Evolutionary conservation across 2,329 filamentous ascomycete species (phyloP), one percentile per base, ranked within the genome.

Genomic region (Penicillium sp.): DNA sequence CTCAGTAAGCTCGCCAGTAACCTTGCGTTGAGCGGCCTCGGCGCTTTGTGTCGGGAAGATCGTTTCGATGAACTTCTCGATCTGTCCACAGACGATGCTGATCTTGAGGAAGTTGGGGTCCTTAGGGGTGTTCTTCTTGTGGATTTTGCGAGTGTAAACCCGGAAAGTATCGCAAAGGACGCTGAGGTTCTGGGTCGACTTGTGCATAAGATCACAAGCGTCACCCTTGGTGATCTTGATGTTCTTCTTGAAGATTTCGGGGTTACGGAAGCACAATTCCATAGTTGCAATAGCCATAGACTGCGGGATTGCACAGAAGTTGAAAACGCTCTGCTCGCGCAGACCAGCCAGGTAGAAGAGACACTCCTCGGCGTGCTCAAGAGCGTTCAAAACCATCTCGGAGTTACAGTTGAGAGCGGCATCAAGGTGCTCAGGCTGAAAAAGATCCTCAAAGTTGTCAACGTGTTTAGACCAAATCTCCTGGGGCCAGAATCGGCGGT

Each of bases 401-500:
- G 93, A 96, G 64, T 88, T 87, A 77, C 90, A 95, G 66, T 91
- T 85, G 22, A 97, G 74, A 2, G 94, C 94, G 66, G 87, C 83
- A 52, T 90, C 83, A 62, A 85, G 82, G 74, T 96, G 84, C 67
- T 90, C 84, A 1, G 88, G 88, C 64, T 92, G 86, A 75, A 97
- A 96, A 24, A 99, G 81, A 68, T 97, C 92, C 39, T 92, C 89
- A 73, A 93, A 97, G 36, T 88, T 85, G 65, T 89, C 84, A 48
- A 97, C 92, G 70, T 99, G 87, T 81, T 96, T 95, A 70, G 89
- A 91, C 94, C 94, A 99, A 69, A 99, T 91, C 77, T 96, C 92
- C 74, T 88, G 89, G 47, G 94, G 94, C 86, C 91, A 99, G 82
- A 96, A 99, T 54, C 90, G 86, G 58, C 94, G 86, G 64, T 88